A percentile compares a stretch with the other conserved stretches of the same genome.
Evolutionary conservation across 1,284 basidiomycete species (phyloP).

Genomic region (Cutaneotrichosporon mucoides): DNA sequence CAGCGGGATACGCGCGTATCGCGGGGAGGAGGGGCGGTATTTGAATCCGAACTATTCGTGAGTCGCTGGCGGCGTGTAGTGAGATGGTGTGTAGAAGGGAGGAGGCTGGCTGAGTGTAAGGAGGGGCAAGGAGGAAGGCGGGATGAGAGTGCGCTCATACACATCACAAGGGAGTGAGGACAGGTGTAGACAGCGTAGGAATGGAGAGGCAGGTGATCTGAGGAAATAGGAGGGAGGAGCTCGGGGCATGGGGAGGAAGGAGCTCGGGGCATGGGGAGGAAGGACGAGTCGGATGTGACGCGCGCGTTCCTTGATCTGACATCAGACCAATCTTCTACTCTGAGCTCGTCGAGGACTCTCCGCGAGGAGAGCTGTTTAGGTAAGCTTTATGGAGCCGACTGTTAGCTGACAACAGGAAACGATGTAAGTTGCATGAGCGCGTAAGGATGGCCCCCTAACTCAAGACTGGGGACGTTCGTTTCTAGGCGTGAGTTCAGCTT

Average conservation of each 20-base stretch:
- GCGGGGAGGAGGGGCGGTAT: slow-evolving; percentile 76
- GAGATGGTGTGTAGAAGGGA: too few species aligned
- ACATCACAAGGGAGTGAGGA: too few species aligned
- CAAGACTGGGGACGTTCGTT: slow-evolving; percentile 68
- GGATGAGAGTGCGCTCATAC: too few species aligned
- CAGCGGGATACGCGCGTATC: slow-evolving; percentile 82
- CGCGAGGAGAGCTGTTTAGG: slow-evolving; percentile 69
- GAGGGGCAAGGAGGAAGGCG: background rate
- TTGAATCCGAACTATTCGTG: slow-evolving; percentile 89
- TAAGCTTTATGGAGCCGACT: slow-evolving; percentile 27
- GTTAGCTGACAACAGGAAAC: slow-evolving; percentile 28
- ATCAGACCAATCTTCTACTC: slow-evolving; percentile 60
- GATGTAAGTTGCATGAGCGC: slow-evolving; percentile 28
- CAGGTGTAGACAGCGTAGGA: too few species aligned
- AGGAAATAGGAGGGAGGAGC: too few species aligned
- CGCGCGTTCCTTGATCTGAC: background rate
- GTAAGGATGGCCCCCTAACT: too few species aligned
- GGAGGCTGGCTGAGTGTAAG: too few species aligned
- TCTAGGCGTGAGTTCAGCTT: slow-evolving; percentile 39
- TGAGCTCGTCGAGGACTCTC: slow-evolving; percentile 67
- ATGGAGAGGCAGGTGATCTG: too few species aligned
- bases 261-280: too few species aligned
- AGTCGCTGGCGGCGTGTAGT: slow-evolving; percentile 29
- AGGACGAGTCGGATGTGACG: too few species aligned
- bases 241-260: too few species aligned